phyloP scores from a whole-genome alignment of 768 basidiomycete genomes.

The Asterophora lycoperdoides region DNA sequence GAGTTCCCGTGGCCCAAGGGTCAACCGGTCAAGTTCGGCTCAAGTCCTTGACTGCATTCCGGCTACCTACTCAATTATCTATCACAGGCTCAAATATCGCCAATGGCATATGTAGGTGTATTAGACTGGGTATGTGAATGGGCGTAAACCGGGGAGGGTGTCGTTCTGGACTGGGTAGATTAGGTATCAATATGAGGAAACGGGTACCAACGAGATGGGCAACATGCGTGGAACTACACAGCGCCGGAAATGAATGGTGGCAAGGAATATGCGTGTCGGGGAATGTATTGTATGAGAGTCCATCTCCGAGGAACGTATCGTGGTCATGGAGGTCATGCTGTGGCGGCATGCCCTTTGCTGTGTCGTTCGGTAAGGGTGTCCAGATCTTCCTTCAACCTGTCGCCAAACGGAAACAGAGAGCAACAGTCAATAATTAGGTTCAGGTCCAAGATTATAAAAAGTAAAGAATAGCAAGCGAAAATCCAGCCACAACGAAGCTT shows the following conservation, averaged over 20 bases:
- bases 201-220: constrained; percentile 8
- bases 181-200: constrained; percentile 9
- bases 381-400: constrained; percentile 69
- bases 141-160: constrained; percentile 9
- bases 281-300: constrained; percentile 6
- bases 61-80: neutral
- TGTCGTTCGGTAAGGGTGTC: constrained; percentile 43
- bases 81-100: neutral
- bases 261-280: constrained; percentile 9
- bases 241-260: constrained; percentile 2
- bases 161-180: constrained; percentile 13
- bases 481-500: constrained; percentile 47
- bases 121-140: constrained; percentile 13
- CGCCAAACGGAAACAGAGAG: constrained; percentile 22
- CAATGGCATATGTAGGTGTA: neutral
- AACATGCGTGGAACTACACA: constrained; percentile 6
- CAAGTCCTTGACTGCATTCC: neutral
- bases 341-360: constrained; percentile 25
- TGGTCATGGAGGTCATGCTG: constrained; percentile 18
- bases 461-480: constrained; percentile 53
- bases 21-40: neutral
- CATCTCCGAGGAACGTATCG: neutral
- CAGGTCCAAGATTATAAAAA: constrained; percentile 39
- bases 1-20: no score
- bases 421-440: constrained; percentile 34